Evolutionary conservation across 2,329 filamentous ascomycete genomes (phyloP), one percentile per base, ranked within the genome.

Genomic region (Penicillium janthinellum): DNA sequence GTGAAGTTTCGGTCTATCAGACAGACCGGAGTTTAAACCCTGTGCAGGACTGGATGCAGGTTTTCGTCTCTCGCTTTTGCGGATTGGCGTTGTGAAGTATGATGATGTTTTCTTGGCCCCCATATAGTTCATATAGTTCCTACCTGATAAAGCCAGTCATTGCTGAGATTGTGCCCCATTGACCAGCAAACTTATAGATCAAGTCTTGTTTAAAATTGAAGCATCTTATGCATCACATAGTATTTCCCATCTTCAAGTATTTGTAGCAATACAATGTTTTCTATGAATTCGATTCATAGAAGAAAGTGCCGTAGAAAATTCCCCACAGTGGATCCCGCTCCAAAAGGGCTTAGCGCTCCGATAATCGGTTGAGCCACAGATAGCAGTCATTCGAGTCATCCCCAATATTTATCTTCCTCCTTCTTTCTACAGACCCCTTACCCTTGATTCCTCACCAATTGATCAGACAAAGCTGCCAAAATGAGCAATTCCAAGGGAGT

Each of bases 401-500:
- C 37, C 39, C 51, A 31, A 42, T 31, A 20, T 38, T 25, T 52
- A 11, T 31, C 41, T 47, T 58, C 44, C 10, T 44, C 57, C 58
- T 42, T 54, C 48, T 31, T 60, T 49, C 35, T 41, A 54, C 45
- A 50, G 53, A 20, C 48, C 22, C 35, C 50, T 54, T 58, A 56
- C 38, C 20, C 25, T 52, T 44, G 25, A 58, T 34, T 48, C 20
- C 20, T 39, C 17, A 28, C 47, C 35, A 54, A 63, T 64, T 57
- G 57, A 64, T 31, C 47, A 59, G 45, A 20, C 17, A 11, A 20
- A 58, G 15, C 39, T 39, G 54, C 37, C 66, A 75, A 66, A 62
- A 77, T 77, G 75, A 75, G 71, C 65, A 72, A 66, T 59, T 52
- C 68, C 52, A 77, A 76, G 59, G 71, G 68, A 56, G 73, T 77